Conservation (phyloP, 1,284 basidiomycete species). For the Gomphus bonarii region DNA sequence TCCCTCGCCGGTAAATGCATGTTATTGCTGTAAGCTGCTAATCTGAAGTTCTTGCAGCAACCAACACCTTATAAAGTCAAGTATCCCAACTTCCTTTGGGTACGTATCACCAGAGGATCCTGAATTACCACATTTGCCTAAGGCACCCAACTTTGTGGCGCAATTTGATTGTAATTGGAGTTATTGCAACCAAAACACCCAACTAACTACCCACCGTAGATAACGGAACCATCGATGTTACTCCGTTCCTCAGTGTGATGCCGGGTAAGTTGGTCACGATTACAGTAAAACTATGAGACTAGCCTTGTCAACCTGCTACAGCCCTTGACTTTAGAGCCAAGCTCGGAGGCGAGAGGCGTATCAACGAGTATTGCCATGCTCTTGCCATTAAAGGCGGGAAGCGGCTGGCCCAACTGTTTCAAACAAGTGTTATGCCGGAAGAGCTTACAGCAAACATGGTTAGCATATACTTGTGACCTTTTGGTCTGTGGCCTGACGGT, state of each 20-base stretch:
- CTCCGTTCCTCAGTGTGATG: constrained; percentile 41
- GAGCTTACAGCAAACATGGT: constrained; percentile 72
- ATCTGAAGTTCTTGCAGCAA: constrained; percentile 36
- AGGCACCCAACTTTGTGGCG: constrained; percentile 36
- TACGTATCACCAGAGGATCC: constrained; percentile 38
- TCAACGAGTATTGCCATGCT: constrained; percentile 65
- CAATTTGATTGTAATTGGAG: constrained; percentile 46
- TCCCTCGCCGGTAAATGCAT: constrained; percentile 51
- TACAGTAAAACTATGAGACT: constrained; percentile 8
- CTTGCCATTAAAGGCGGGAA: constrained; percentile 69
- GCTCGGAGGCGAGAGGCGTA: constrained; percentile 76
- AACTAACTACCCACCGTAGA: constrained; percentile 28
- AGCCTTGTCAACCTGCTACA: constrained; percentile 18
- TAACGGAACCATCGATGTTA: constrained; percentile 60
- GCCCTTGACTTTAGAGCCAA: constrained; percentile 72
- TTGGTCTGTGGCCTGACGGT: background rate
- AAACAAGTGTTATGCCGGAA: constrained; percentile 59
- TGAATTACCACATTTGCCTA: constrained; percentile 13
- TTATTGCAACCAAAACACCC: background rate
- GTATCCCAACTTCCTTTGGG: constrained; percentile 61
- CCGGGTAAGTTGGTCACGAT: constrained; percentile 31
- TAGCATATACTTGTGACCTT: constrained; percentile 15
- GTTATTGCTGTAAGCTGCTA: background rate
- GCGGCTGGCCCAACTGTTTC: constrained; percentile 51
- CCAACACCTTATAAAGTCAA: constrained; percentile 64